These are phyloP conservation scores for Wickerhamiella hasegawae DNA, from an alignment of 805 yeast genomes.

Conservation along the genomic window DNA sequence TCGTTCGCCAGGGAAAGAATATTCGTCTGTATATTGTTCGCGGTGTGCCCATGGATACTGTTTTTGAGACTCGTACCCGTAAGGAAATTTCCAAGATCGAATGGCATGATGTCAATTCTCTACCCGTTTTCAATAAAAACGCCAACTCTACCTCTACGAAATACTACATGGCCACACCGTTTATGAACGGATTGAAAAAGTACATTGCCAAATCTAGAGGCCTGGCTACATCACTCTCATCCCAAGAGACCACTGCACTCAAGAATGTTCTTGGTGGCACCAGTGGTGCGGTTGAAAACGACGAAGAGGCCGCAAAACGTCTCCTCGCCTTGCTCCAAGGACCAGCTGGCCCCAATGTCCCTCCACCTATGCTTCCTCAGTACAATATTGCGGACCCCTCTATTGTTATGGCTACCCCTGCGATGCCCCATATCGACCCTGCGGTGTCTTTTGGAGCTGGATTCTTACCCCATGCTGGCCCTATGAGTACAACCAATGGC, in stretches of 20 bases:
- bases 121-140: constrained; percentile 19
- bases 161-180: constrained; percentile 25
- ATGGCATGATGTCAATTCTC: constrained; percentile 35
- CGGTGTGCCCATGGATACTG: constrained; percentile 59
- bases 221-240: constrained; percentile 14
- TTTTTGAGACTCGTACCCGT: constrained; percentile 69
- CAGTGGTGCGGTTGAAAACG: constrained; percentile 3
- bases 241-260: constrained; percentile 18
- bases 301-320: constrained; percentile 9
- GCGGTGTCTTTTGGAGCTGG: too few relatives aligned
- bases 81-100: constrained; percentile 74
- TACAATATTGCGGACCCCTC: too few relatives aligned
- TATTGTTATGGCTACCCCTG: too few relatives aligned
- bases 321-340: constrained; percentile 8
- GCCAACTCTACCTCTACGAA: constrained; percentile 6
- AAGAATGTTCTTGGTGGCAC: constrained; percentile 18
- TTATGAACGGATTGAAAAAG: constrained; percentile 20
- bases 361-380: too few relatives aligned
- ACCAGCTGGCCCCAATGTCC: too few relatives aligned
- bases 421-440: too few relatives aligned
- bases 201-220: constrained; percentile 20
- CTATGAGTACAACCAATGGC: too few relatives aligned
- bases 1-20: constrained; percentile 70
- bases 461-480: too few relatives aligned
- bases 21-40: constrained; percentile 65